These are phyloP conservation scores for Cystobasidium slooffiae DNA, from an alignment of 1,284 basidiomycete genomes.

Conservation along the genomic window DNA sequence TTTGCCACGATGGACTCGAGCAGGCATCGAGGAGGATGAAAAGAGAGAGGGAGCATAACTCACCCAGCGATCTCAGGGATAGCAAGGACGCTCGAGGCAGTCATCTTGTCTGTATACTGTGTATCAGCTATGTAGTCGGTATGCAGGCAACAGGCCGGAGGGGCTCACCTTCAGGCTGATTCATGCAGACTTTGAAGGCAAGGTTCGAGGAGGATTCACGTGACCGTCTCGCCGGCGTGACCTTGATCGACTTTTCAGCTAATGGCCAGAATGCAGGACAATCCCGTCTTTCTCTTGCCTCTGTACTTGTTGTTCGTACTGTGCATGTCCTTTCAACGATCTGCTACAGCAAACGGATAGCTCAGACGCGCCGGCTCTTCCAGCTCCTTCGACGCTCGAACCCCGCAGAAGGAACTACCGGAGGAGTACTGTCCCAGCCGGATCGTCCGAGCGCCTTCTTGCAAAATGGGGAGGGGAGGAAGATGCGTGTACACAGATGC, in stretches of 20 bases:
- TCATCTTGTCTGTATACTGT: not conserved
- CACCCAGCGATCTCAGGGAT: conserved; percentile 37
- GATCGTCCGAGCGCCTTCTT: too few species aligned
- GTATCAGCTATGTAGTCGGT: not conserved
- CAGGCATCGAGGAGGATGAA: too few species aligned
- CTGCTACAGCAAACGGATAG: too few species aligned
- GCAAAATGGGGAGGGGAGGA: too few species aligned
- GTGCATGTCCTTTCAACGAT: not conserved
- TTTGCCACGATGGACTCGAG: too few species aligned
- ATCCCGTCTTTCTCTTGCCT: not conserved
- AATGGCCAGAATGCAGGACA: too few species aligned
- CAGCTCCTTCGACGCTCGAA: too few species aligned
- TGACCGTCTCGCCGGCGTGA: not conserved
- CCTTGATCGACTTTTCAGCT: not conserved
- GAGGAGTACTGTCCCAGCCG: too few species aligned
- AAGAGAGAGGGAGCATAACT: not conserved
- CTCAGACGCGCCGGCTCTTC: too few species aligned
- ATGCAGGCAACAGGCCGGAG: not conserved
- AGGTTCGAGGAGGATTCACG: not conserved
- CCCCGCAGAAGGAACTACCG: too few species aligned
- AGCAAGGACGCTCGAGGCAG: conserved; percentile 9
- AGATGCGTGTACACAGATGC: too few species aligned
- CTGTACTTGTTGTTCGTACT: not conserved
- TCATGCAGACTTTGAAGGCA: not conserved
- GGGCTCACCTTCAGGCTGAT: not conserved